phyloP scores from a whole-genome alignment of 306 rosid genomes.

The Prunus persica region DNA sequence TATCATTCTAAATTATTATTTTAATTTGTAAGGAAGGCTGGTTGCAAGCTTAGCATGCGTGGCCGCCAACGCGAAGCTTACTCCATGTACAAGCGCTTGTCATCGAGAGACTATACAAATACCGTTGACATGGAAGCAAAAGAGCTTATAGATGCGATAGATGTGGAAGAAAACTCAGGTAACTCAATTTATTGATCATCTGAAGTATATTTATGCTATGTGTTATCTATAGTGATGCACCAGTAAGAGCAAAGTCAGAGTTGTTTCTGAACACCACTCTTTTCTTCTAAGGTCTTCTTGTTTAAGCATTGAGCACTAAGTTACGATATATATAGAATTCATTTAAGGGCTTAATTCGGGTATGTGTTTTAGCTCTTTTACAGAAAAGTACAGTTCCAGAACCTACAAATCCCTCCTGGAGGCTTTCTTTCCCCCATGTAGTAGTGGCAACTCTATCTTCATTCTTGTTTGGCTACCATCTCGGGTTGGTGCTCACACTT shows the following conservation, averaged over 20 bases:
- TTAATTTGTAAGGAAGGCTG: conserved; percentile 21
- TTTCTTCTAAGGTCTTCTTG: background rate
- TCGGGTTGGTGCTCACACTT: conserved; percentile 55
- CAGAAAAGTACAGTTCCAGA: conserved; percentile 44
- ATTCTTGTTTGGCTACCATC: conserved; percentile 90
- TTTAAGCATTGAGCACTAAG: background rate
- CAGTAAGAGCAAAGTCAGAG: background rate
- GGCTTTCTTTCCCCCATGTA: conserved; percentile 80
- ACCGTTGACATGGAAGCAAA: conserved; percentile 36
- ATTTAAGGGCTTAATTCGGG: conserved; percentile 28
- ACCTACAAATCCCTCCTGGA: conserved; percentile 78
- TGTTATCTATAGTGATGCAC: background rate
- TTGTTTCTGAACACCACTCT: background rate
- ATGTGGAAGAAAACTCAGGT: conserved; percentile 78
- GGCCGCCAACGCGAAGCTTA: conserved; percentile 60
- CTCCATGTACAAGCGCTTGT: conserved; percentile 73
- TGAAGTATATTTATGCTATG: conserved; percentile 7
- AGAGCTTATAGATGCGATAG: conserved; percentile 46
- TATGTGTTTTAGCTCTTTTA: conserved; percentile 47
- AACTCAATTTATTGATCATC: conserved; percentile 16
- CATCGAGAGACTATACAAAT: conserved; percentile 51
- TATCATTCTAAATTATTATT: conserved; percentile 13
- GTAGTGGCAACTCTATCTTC: conserved; percentile 73
- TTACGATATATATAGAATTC: background rate
- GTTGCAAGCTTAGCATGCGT: conserved; percentile 54